Evolutionary conservation across 2,329 filamentous ascomycete species (phyloP).

Genomic region (Diaporthe vexans): DNA sequence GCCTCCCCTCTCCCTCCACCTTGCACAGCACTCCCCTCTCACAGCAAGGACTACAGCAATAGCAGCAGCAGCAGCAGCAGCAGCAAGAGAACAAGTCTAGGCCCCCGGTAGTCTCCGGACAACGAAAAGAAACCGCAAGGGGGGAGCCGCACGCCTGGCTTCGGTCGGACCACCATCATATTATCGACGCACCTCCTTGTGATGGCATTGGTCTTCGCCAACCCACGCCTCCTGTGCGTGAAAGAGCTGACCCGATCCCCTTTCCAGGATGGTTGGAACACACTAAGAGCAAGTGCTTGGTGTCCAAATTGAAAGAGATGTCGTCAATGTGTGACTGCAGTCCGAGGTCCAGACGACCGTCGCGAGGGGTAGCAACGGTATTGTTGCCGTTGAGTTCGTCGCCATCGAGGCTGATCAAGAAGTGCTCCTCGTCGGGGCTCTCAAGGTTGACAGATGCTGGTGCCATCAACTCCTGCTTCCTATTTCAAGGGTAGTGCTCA

Average conservation of each 20-base stretch:
- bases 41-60: neutral
- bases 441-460: slow-evolving; percentile 70
- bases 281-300: slow-evolving; percentile 75
- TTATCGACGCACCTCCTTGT: slow-evolving; percentile 21
- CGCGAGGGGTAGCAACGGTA: slow-evolving; percentile 81
- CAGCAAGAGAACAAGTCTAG: neutral
- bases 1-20: too few species aligned
- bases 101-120: slow-evolving; percentile 3
- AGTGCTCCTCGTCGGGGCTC: slow-evolving; percentile 64
- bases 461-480: slow-evolving; percentile 82
- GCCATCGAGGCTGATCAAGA: slow-evolving; percentile 65
- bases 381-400: slow-evolving; percentile 79
- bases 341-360: slow-evolving; percentile 72
- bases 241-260: neutral
- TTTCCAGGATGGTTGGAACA: slow-evolving; percentile 53
- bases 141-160: slow-evolving; percentile 5
- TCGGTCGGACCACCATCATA: neutral
- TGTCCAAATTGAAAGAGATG: slow-evolving; percentile 70
- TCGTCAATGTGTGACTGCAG: slow-evolving; percentile 68
- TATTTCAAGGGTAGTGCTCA: slow-evolving; percentile 60
- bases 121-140: slow-evolving; percentile 18
- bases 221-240: slow-evolving; percentile 22
- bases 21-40: neutral
- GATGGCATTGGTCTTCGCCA: neutral
- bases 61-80: neutral